A percentile compares a stretch with the other conserved stretches of the same genome.
Conservation (phyloP, 805 yeast genomes). For the Starmerella sp. region DNA sequence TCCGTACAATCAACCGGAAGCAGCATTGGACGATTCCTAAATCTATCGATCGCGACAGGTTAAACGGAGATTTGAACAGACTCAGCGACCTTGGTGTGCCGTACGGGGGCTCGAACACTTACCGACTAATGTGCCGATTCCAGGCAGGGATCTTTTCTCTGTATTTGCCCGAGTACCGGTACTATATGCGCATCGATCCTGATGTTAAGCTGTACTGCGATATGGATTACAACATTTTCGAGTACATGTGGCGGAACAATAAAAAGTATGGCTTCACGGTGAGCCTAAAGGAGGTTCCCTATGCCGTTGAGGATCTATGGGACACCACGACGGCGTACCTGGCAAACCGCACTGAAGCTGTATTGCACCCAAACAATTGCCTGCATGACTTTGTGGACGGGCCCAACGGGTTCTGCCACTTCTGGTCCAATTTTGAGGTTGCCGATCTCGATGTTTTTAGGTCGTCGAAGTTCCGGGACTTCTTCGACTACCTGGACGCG, state of each 20-base stretch:
- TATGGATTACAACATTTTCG: constrained; percentile 80
- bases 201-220: constrained; percentile 85
- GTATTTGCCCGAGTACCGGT: constrained; percentile 63
- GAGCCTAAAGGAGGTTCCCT: constrained; percentile 61
- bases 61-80: constrained; percentile 51
- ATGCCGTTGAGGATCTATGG: constrained; percentile 76
- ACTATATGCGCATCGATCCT: constrained; percentile 98
- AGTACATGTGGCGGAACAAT: constrained; percentile 55
- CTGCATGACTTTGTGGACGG: constrained; percentile 53
- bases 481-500: constrained; percentile 55
- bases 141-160: constrained; percentile 73
- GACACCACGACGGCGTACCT: constrained; percentile 39
- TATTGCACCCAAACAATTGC: constrained; percentile 43
- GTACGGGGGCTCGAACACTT: constrained; percentile 73
- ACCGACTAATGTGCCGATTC: constrained; percentile 93
- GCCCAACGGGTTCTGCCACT: constrained; percentile 67
- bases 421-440: constrained; percentile 90
- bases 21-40: constrained; percentile 62
- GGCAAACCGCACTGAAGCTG: constrained; percentile 37
- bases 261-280: constrained; percentile 83
- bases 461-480: constrained; percentile 51
- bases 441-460: constrained; percentile 70
- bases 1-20: constrained; percentile 49
- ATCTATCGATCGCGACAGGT: constrained; percentile 44
- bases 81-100: constrained; percentile 38